Conservation (phyloP, 2,329 filamentous ascomycete species). For the Rhinocladiella similis region DNA sequence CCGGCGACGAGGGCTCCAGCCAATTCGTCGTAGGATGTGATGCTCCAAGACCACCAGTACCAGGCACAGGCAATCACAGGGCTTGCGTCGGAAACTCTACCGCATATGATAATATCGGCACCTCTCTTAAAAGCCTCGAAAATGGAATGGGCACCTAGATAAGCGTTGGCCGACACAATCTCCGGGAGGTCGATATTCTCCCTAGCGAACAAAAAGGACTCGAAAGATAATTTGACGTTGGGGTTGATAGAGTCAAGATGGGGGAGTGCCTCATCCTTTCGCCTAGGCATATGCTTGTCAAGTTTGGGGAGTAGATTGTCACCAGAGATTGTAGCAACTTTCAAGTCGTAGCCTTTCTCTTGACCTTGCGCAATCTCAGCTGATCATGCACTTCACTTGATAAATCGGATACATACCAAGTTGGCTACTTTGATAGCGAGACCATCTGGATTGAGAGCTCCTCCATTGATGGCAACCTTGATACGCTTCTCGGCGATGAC, state of each 20-base stretch:
- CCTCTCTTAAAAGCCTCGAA: conserved; percentile 41
- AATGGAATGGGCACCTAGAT: conserved; percentile 54
- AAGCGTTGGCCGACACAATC: conserved; percentile 50
- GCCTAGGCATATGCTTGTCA: conserved; percentile 34
- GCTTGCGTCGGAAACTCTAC: conserved; percentile 50
- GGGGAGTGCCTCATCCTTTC: conserved; percentile 34
- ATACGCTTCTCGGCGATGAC: conserved; percentile 51
- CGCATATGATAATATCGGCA: conserved; percentile 45
- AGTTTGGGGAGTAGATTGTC: conserved; percentile 45
- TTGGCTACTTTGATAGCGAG: conserved; percentile 44
- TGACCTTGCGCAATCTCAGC: conserved; percentile 31
- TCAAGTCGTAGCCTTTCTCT: conserved; percentile 30
- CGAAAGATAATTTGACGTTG: conserved; percentile 37
- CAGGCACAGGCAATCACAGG: conserved; percentile 58
- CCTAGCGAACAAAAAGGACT: conserved; percentile 40
- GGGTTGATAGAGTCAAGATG: conserved; percentile 46
- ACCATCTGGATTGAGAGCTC: conserved; percentile 55
- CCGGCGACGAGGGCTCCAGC: conserved; percentile 54
- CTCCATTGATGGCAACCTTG: conserved; percentile 59
- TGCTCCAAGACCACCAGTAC: conserved; percentile 57
- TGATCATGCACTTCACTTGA: conserved; percentile 32
- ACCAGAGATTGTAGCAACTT: conserved; percentile 48
- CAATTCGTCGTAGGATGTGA: conserved; percentile 50
- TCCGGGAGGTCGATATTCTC: conserved; percentile 35
- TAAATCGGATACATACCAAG: too few species aligned